phyloP scores from a whole-genome alignment of 129 eudicot species.

The Centella asiatica region DNA sequence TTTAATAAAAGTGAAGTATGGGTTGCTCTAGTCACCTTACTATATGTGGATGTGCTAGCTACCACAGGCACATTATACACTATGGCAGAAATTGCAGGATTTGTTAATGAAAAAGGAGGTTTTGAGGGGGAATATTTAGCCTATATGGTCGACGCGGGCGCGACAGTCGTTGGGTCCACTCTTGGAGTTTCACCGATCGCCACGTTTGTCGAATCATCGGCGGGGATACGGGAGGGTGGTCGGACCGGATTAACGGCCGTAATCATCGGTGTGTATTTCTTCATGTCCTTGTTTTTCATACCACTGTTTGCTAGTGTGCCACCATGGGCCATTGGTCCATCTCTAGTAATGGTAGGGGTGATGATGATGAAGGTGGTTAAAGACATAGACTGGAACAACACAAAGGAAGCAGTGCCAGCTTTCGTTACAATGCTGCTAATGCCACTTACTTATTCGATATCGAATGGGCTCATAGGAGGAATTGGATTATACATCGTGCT shows the following conservation, averaged over 20 bases:
- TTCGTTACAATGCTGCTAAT: conserved; percentile 72
- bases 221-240: conserved; percentile 86
- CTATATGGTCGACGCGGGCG: conserved; percentile 82
- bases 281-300: conserved; percentile 51
- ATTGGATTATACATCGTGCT: conserved; percentile 59
- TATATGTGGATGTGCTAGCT: conserved; percentile 73
- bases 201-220: conserved; percentile 68
- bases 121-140: conserved; percentile 78
- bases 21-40: conserved; percentile 64
- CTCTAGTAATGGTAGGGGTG: conserved; percentile 80
- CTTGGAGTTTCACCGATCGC: conserved; percentile 86
- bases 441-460: conserved; percentile 82
- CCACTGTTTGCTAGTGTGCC: conserved; percentile 77
- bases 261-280: conserved; percentile 59
- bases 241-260: conserved; percentile 77
- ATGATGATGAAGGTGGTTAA: conserved; percentile 86
- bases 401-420: conserved; percentile 68
- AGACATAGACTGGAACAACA: conserved; percentile 66
- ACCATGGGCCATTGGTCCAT: conserved; percentile 91
- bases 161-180: conserved; percentile 71
- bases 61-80: conserved; percentile 87
- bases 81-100: conserved; percentile 73
- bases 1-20: conserved; percentile 67
- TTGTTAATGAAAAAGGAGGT: conserved; percentile 40
- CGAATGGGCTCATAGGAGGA: conserved; percentile 85